A percentile compares a stretch with the other conserved stretches of the same genome.
phyloP scores from a whole-genome alignment of 208 protist genomes.

The Acanthamoeba royreba region DNA sequence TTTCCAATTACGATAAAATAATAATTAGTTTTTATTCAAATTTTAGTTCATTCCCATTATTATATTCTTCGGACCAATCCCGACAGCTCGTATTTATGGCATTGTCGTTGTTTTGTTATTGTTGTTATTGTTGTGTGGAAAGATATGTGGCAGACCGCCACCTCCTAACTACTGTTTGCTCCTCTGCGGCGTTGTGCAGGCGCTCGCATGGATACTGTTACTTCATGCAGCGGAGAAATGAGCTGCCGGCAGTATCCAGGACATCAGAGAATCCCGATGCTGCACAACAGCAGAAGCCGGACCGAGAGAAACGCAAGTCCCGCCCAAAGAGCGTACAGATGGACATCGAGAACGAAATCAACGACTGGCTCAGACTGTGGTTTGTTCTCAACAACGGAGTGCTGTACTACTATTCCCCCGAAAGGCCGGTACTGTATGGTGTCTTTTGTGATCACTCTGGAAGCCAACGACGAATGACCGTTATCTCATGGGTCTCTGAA shows the following conservation, averaged over 20 bases:
- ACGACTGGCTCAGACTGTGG: not conserved
- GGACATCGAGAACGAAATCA: not conserved
- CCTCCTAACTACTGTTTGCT: not conserved
- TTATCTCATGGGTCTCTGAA: too few species aligned
- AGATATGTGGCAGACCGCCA: not conserved
- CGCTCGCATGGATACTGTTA: not conserved
- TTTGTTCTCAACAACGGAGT: not conserved
- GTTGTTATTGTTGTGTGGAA: not conserved
- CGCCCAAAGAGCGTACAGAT: not conserved
- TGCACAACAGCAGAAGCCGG: not conserved
- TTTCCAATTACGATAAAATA: too few species aligned
- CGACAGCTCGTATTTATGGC: too few species aligned
- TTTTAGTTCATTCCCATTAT: too few species aligned
- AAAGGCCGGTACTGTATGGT: not conserved
- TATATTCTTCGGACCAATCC: too few species aligned
- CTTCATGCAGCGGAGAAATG: not conserved
- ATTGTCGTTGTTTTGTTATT: too few species aligned
- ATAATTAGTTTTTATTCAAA: too few species aligned
- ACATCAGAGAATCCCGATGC: too few species aligned
- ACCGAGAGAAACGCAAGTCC: not conserved
- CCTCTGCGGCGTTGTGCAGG: not conserved
- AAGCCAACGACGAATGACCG: too few species aligned
- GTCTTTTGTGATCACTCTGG: not conserved
- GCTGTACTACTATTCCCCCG: not conserved
- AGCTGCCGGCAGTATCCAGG: not conserved